Evolutionary conservation across 139 green algal species (phyloP).

Genomic region (Nannochloris sp.): DNA sequence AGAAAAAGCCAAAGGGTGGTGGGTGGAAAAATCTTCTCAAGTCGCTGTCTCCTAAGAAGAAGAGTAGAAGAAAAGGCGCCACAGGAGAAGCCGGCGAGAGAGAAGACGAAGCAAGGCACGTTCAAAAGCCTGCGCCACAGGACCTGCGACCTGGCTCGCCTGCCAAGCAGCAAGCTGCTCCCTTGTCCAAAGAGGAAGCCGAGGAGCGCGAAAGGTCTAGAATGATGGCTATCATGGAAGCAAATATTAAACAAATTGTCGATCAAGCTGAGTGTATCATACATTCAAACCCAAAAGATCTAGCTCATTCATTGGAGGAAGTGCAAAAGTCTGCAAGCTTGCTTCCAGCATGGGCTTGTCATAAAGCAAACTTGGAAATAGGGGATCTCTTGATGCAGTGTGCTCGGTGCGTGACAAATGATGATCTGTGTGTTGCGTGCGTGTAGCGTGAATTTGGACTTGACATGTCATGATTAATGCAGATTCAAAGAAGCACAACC

Average conservation of each 20-base stretch:
- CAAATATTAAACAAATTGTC: constrained; percentile 14
- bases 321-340: constrained; percentile 16
- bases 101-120: too few species aligned
- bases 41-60: constrained; percentile 1
- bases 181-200: neutral
- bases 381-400: constrained; percentile 9
- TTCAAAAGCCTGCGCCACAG: too few species aligned
- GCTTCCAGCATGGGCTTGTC: constrained; percentile 22
- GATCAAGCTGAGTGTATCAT: constrained; percentile 3
- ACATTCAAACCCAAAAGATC: neutral
- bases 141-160: too few species aligned
- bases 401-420: too few species aligned
- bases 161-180: neutral
- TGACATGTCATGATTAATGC: constrained; percentile 8
- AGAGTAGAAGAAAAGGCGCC: neutral
- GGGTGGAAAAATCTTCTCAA: neutral
- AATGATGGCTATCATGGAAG: constrained; percentile 11
- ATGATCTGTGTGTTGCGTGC: neutral
- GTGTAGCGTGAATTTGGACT: neutral
- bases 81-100: neutral
- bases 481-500: constrained; percentile 13
- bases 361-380: constrained; percentile 57
- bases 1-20: neutral
- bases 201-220: neutral
- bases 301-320: neutral